Evolutionary conservation across 371 early-diverging fungal genomes (phyloP), one percentile per base, ranked within the genome.

Genomic region (Saksenaea oblongispora): DNA sequence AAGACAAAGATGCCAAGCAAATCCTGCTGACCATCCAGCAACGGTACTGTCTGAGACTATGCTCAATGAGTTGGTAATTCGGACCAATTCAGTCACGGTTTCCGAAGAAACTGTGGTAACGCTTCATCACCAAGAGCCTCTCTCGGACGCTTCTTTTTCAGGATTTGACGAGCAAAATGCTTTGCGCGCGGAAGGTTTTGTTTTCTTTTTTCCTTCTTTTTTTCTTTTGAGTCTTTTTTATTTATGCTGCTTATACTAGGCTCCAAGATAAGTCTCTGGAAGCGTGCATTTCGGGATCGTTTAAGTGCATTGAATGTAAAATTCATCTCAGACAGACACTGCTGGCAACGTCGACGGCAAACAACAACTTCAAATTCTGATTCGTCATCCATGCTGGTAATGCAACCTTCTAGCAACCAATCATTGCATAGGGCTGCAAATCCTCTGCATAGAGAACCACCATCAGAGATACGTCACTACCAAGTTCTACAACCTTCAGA

Each of bases 1-100:
- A 9, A 55, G 65, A 0, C 28, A 54, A 2, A 64, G 61, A 9
- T 76, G 77, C 72, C 61, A 59, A 58, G n/a, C 54, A 31, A 27
- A 24, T 58, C 15, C 17, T 26, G 5, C 17, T 5, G 34, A 37
- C 24, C n/a, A n/a, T 47, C 26, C 35, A 31, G 31, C 28, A 47
- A 34, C 31, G 15, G 17, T 36, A n/a, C 28, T 18, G 14, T 24
- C 55, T 14, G 11, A 26, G 31, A 15, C 36, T 17, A 3, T 47
- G 22, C 11, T 47, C 22, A 47, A 22, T 22, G 51, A 47, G 22
- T 22, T 9, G 51, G 0, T 22, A 22, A 7, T 44, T 7, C 44
- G n/a, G 14, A 17, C 7, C 18, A n/a, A 44, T n/a, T n/a, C 36
- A 36, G 36, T 8, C 5, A 36, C 13, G 36, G 36, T 18, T 44